A percentile compares a stretch with the other conserved stretches of the same genome.
phyloP scores from a whole-genome alignment of 495 filamentous ascomycete genomes.

The Sphaerosporella brunnea region DNA sequence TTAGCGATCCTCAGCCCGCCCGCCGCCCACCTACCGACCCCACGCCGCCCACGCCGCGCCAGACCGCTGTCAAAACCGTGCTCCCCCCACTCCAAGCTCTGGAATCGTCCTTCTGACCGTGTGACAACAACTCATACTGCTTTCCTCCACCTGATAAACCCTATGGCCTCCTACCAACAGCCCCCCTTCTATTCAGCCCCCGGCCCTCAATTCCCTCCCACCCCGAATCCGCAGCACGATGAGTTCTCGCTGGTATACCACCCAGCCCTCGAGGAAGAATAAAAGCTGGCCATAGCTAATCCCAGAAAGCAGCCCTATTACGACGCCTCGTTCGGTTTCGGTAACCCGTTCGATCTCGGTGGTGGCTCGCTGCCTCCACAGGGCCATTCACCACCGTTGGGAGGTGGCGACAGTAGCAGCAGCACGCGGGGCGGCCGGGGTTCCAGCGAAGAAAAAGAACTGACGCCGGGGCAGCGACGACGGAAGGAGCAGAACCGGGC shows the following conservation, averaged over 20 bases:
- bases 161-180: slow-evolving; percentile 4
- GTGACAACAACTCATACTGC: too few species aligned
- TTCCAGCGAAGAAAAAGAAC: slow-evolving; percentile 25
- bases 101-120: too few species aligned
- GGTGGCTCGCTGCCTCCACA: not conserved
- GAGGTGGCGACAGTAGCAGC: not conserved
- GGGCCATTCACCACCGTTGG: not conserved
- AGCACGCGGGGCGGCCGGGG: slow-evolving; percentile 16
- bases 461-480: slow-evolving; percentile 29
- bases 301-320: slow-evolving; percentile 5
- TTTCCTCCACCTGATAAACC: too few species aligned
- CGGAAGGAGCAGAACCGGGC: slow-evolving; percentile 93
- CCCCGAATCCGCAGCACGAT: slow-evolving; percentile 4
- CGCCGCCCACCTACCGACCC: too few species aligned
- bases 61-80: too few species aligned
- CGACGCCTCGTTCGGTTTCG: slow-evolving; percentile 5
- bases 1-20: too few species aligned
- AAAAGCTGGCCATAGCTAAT: too few species aligned
- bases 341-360: not conserved
- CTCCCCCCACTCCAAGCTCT: too few species aligned
- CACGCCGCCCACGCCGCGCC: too few species aligned
- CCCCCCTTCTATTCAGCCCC: not conserved
- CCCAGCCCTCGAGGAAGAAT: too few species aligned
- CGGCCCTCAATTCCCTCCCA: not conserved
- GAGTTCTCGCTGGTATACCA: slow-evolving; percentile 5